A percentile compares a stretch with the other conserved stretches of the same genome.
phyloP scores from a whole-genome alignment of 1,139 yeast genomes.

The Zygoascus sp. region DNA sequence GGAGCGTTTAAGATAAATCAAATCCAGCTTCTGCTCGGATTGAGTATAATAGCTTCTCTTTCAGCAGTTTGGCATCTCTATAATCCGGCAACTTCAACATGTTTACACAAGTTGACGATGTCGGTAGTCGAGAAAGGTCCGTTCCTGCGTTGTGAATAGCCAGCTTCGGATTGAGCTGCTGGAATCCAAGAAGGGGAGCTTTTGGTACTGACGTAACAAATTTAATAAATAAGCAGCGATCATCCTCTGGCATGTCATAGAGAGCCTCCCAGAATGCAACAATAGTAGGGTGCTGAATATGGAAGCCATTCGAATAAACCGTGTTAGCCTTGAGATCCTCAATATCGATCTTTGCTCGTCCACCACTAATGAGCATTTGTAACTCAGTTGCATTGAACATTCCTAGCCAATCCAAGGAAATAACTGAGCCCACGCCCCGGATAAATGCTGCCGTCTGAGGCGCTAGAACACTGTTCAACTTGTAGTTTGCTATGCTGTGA shows the following conservation, averaged over 20 bases:
- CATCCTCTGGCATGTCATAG: slow-evolving; percentile 57
- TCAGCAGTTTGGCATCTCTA: slow-evolving; percentile 51
- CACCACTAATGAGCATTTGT: slow-evolving; percentile 84
- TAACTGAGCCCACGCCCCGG: slow-evolving; percentile 64
- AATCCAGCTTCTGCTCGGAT: slow-evolving; percentile 82
- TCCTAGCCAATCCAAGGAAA: slow-evolving; percentile 69
- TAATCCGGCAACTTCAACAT: slow-evolving; percentile 82
- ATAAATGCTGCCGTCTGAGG: slow-evolving; percentile 62
- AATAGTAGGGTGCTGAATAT: slow-evolving; percentile 49
- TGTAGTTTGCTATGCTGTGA: slow-evolving; percentile 73
- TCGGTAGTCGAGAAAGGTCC: slow-evolving; percentile 59
- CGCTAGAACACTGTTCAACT: slow-evolving; percentile 59
- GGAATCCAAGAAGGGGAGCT: slow-evolving; percentile 87
- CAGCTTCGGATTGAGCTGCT: slow-evolving; percentile 66
- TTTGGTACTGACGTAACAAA: slow-evolving; percentile 90
- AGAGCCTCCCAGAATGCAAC: slow-evolving; percentile 71
- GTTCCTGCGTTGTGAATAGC: slow-evolving; percentile 72
- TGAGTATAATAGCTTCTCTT: slow-evolving; percentile 65
- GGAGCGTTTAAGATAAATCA: slow-evolving; percentile 60
- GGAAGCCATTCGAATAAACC: slow-evolving; percentile 59
- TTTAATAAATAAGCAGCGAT: slow-evolving; percentile 60
- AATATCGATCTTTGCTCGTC: slow-evolving; percentile 61
- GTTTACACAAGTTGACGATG: slow-evolving; percentile 92
- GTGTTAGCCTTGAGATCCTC: slow-evolving; percentile 62
- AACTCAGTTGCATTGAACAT: slow-evolving; percentile 83